A percentile compares a stretch with the other conserved stretches of the same genome.
Evolutionary conservation across 169 alveolate species (phyloP).

Genomic region (Babesia bigemina): DNA sequence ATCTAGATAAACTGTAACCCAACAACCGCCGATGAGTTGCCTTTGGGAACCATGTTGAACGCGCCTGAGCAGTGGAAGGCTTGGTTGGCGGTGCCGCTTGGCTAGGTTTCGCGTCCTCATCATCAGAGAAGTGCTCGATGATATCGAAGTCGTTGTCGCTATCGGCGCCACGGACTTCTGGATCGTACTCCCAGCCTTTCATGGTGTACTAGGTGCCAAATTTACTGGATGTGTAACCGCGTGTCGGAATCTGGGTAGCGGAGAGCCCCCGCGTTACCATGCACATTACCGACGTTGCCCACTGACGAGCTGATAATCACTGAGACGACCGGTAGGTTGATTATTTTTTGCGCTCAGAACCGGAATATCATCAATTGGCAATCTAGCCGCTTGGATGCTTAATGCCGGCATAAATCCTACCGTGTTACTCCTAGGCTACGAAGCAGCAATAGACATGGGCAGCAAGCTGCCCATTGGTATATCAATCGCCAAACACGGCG

Average conservation of each 20-base stretch:
- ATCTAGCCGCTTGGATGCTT: too few species aligned
- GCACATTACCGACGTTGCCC: not conserved
- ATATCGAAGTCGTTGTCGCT: slow-evolving; percentile 64
- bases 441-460: too few species aligned
- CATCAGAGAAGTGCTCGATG: slow-evolving; percentile 63
- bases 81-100: not conserved
- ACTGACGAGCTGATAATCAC: too few species aligned
- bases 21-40: slow-evolving; percentile 42
- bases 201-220: slow-evolving; percentile 3
- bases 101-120: slow-evolving; percentile 22
- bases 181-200: not conserved
- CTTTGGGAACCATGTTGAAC: slow-evolving; percentile 43
- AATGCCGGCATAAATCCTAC: too few species aligned
- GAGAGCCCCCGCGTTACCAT: not conserved
- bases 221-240: not conserved
- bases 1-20: slow-evolving; percentile 29
- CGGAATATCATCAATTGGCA: too few species aligned
- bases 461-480: too few species aligned
- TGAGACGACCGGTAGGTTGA: too few species aligned
- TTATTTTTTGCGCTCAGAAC: too few species aligned
- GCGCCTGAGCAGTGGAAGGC: not conserved
- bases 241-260: not conserved
- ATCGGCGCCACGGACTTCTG: not conserved
- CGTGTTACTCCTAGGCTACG: too few species aligned
- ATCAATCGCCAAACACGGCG: too few species aligned